These are phyloP conservation scores for Epichloe elymi DNA, from an alignment of 2,329 filamentous ascomycete species.

Conservation along the genomic window DNA sequence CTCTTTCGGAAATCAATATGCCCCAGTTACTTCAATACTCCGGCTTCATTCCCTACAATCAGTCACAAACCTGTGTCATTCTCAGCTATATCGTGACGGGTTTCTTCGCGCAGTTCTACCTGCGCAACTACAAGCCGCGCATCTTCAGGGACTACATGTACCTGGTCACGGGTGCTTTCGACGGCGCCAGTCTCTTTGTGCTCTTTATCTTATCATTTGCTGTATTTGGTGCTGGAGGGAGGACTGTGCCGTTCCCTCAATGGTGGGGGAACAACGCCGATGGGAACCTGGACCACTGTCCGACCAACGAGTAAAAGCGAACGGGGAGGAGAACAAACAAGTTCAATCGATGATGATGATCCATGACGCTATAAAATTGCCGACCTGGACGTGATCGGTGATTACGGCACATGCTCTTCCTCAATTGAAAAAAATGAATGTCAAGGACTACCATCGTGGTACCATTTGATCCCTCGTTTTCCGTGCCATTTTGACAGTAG, in stretches of 20 bases:
- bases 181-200: slow-evolving; percentile 30
- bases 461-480: too few species aligned
- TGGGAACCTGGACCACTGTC: slow-evolving; percentile 36
- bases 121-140: slow-evolving; percentile 37
- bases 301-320: slow-evolving; percentile 16
- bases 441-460: too few species aligned
- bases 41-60: slow-evolving; percentile 7
- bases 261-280: slow-evolving; percentile 42
- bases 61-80: slow-evolving; percentile 41
- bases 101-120: slow-evolving; percentile 37
- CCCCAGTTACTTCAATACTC: slow-evolving; percentile 5
- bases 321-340: too few species aligned
- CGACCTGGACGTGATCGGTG: too few species aligned
- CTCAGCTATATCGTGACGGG: slow-evolving; percentile 31
- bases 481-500: too few species aligned
- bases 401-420: too few species aligned
- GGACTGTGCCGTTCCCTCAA: slow-evolving; percentile 29
- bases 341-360: too few species aligned
- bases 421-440: too few species aligned
- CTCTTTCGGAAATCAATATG: slow-evolving; percentile 1
- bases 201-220: slow-evolving; percentile 32
- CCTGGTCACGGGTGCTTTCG: slow-evolving; percentile 37
- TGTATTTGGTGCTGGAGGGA: slow-evolving; percentile 38
- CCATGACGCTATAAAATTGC: too few species aligned
- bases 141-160: slow-evolving; percentile 42